Percentiles rank a stretch among this genome's conserved stretches.
These are phyloP conservation scores for Plasmopara viticola DNA, from an alignment of 352 stramenopile genomes.

Conservation along the genomic window DNA sequence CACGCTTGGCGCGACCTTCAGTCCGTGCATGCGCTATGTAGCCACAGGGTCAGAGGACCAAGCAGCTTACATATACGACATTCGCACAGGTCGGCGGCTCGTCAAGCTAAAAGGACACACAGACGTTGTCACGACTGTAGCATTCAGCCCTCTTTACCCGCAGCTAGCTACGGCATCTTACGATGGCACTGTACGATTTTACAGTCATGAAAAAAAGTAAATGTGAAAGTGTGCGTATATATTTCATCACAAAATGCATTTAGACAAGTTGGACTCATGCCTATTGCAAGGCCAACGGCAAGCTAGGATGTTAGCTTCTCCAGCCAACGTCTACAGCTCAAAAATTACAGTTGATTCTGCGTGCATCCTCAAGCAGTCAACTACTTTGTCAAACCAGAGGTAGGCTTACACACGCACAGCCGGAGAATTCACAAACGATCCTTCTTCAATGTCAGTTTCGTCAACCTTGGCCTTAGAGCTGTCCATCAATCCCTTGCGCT, in stretches of 20 bases:
- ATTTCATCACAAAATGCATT: slow-evolving; percentile 41
- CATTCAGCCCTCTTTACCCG: slow-evolving; percentile 71
- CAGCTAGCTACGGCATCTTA: slow-evolving; percentile 78
- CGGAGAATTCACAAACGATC: slow-evolving; percentile 80
- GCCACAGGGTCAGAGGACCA: slow-evolving; percentile 84
- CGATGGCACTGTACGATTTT: slow-evolving; percentile 69
- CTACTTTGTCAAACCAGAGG: slow-evolving; percentile 24
- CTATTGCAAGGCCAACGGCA: slow-evolving; percentile 19
- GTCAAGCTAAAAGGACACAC: slow-evolving; percentile 57
- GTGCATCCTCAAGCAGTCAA: slow-evolving; percentile 24
- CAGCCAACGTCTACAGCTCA: slow-evolving; percentile 27
- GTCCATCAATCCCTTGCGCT: slow-evolving; percentile 66
- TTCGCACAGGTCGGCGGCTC: slow-evolving; percentile 60
- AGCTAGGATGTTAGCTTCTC: slow-evolving; percentile 16
- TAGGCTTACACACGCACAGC: slow-evolving; percentile 59
- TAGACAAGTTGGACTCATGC: slow-evolving; percentile 27
- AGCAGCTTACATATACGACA: slow-evolving; percentile 77
- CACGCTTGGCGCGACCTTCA: slow-evolving; percentile 63
- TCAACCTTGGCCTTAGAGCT: slow-evolving; percentile 59
- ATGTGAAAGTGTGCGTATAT: slow-evolving; percentile 26
- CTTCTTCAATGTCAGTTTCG: slow-evolving; percentile 59
- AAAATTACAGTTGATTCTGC: slow-evolving; percentile 33
- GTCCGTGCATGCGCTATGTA: slow-evolving; percentile 87
- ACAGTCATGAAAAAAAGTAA: slow-evolving; percentile 16
- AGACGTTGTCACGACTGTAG: slow-evolving; percentile 73